Evolutionary conservation across 768 basidiomycete species (phyloP), one percentile per base, ranked within the genome.

Genomic region (Panellus pusillus): DNA sequence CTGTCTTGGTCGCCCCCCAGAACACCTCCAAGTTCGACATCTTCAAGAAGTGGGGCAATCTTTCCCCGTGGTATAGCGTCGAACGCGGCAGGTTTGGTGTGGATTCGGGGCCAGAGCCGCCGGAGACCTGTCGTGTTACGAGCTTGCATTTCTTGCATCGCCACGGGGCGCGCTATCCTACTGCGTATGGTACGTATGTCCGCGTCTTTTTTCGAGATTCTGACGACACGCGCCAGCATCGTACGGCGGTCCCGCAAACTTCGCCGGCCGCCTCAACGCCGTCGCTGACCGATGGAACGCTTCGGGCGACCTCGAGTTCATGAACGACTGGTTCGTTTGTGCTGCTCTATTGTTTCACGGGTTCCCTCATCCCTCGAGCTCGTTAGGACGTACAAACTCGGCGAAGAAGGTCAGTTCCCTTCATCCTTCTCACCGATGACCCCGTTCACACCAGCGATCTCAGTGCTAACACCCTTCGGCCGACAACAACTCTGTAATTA

Each of bases 401-500:
- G 94, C 13, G 86, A 87, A 73, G 94, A 97, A 74, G 74, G 88
- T 89, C 60, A 14, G 68, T 55, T 24, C 18, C 11, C 38, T 27
- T 24, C 24, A 24, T 24, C 18, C 14, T 15, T 11, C 36, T 41
- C 44, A 13, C 24, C 40, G 29, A 31, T 43, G 29, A 24, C 32
- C 29, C 41, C 29, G 19, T 12, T 40, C n/a, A 40, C 39, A 9
- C 36, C 3, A 4, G n/a, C 5, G 39, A 9, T 3, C 9, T 17
- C n/a, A 88, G 86, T 90, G 29, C 72, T 95, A 53, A 93, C 92
- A 15, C 90, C 92, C 0, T 94, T 94, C 57, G 93, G 93, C 39
- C 74, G 93, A 42, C 83, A 89, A 62, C 92, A 96, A 59, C 70
- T 93, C 3, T 94, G 86, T 88, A 53, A 24, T 24, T 24, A 24